Percentiles rank a stretch among this genome's conserved stretches.
These are phyloP conservation scores for Phaeotremella fagi DNA, from an alignment of 768 basidiomycete species.

Conservation along the genomic window DNA sequence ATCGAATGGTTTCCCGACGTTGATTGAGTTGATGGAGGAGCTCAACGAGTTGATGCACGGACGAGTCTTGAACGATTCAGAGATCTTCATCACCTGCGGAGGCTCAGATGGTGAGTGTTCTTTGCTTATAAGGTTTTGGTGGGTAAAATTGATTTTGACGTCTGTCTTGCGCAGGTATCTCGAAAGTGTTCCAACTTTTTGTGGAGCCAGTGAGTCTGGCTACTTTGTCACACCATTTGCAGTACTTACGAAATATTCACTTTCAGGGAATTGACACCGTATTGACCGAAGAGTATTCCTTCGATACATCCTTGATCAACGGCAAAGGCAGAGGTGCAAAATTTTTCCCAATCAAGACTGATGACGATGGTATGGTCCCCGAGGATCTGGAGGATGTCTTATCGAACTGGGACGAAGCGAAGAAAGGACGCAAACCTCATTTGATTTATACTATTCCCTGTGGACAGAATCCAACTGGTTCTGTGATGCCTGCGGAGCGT, in stretches of 20 bases:
- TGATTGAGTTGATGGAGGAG: conserved; percentile 46
- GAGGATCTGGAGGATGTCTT: conserved; percentile 54
- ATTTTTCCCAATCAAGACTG: conserved; percentile 55
- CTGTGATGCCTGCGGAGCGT: conserved; percentile 52
- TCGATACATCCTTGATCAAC: conserved; percentile 51
- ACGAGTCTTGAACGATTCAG: conserved; percentile 41
- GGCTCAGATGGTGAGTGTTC: conserved; percentile 49
- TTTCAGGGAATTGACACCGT: conserved; percentile 50
- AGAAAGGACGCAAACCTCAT: conserved; percentile 54
- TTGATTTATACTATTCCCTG: conserved; percentile 56
- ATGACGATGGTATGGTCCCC: conserved; percentile 55
- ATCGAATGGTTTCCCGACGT: conserved; percentile 49
- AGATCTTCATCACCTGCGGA: conserved; percentile 49
- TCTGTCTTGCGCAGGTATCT: conserved; percentile 28
- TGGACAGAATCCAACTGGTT: conserved; percentile 57
- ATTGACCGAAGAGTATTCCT: conserved; percentile 53
- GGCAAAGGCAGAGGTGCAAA: conserved; percentile 51
- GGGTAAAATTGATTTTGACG: no score
- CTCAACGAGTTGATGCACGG: conserved; percentile 49
- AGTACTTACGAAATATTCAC: no score
- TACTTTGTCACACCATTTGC: no score
- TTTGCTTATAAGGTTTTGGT: no score
- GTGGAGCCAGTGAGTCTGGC: no score
- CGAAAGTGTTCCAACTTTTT: conserved; percentile 52
- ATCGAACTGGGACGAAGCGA: conserved; percentile 51